Base-by-base conservation (phyloP, 805 yeast species). In the Alloascoidea hylecoeti region DNA sequence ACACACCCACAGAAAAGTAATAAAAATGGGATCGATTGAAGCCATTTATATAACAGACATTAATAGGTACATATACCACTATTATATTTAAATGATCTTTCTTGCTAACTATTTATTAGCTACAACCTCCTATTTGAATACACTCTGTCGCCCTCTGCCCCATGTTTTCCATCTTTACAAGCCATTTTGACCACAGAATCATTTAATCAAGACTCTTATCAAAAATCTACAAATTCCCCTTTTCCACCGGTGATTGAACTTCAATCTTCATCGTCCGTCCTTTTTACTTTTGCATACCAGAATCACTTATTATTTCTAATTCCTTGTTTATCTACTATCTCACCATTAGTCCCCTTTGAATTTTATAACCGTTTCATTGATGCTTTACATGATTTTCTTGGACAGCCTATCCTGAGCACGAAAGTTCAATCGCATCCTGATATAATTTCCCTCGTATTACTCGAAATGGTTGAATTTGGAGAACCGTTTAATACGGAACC, bases 381-480 rank as follows among this genome's bases (percentile, higher is more conserved):
- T 15, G 66, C 66, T 0, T 60, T 82, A 45, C 59, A 64, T 36
- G 75, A 71, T 39, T 82, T 75, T 53, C 78, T 83, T 43, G 68
- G 66, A 14, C 56, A 56, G 27, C 76, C 76, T 2, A 50, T 86
- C 18, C 65, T 73, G 2, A 55, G 72, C 1, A 50, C 68, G 17
- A 79, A 76, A 45, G 57, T 92, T 6, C 77, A 70, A 39, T 70
- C 78, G 35, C 79, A 85, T 49, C 68, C 67, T 45, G 94, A 85
- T 49, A 72, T 81, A 1, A 56, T 86, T 35, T 68, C 80, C 19
- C 61, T 85, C 47, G 56, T 89, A 28, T 58, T 88, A 42, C 79
- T 75, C 49, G 92, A 82, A 50, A 72, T 83, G 74, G 50, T 86
- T 12, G 94, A 84, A 46, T 77, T 73, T 32, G 88, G 89, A 3